These are phyloP conservation scores for Silene noctiflora DNA, from an alignment of 179 eudicot species.

Conservation along the genomic window DNA sequence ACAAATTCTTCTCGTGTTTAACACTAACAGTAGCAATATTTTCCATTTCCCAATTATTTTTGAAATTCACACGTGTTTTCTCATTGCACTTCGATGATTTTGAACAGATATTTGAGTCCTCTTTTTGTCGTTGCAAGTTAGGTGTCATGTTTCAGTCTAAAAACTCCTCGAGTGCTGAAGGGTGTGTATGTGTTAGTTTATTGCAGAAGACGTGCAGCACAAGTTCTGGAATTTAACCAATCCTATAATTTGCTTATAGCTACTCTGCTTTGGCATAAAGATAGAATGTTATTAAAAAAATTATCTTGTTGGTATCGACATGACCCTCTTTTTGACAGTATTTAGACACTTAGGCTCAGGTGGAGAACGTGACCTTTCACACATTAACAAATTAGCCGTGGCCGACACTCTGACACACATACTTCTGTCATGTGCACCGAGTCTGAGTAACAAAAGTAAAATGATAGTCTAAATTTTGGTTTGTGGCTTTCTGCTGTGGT, in stretches of 20 bases:
- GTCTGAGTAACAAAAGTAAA: background rate
- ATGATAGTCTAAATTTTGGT: background rate
- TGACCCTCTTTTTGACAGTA: background rate
- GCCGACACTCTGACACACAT: background rate
- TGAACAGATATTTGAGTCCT: background rate
- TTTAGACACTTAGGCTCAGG: background rate
- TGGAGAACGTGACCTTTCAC: background rate
- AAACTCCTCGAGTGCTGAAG: no score
- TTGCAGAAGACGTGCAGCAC: no score
- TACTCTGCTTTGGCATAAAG: background rate
- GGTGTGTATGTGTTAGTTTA: no score
- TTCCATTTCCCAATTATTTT: background rate
- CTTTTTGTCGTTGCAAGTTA: no score
- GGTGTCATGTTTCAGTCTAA: no score
- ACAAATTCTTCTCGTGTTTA: background rate
- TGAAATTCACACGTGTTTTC: background rate
- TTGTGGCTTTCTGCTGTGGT: background rate
- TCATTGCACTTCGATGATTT: background rate
- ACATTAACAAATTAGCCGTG: background rate
- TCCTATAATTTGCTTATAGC: no score
- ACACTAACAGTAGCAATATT: background rate
- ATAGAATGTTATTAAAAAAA: no score
- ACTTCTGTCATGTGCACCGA: background rate
- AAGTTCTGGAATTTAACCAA: no score
- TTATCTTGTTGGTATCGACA: background rate